Evolutionary conservation across 306 rosid genomes (phyloP).

Genomic region (Dalbergia cultrata): DNA sequence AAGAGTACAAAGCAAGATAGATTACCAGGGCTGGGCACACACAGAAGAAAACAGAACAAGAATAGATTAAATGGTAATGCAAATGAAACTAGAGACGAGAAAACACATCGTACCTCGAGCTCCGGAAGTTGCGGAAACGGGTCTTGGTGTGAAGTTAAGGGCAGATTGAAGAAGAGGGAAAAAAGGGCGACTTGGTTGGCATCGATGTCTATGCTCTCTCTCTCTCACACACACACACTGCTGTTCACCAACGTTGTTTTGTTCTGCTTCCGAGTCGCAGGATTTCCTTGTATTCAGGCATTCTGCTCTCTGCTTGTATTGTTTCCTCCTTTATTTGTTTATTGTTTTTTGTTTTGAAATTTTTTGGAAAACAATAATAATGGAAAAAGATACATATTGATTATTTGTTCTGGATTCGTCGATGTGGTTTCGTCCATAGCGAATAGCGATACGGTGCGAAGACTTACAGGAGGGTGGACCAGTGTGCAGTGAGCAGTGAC

Average conservation of each 20-base stretch:
- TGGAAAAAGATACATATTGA: background rate
- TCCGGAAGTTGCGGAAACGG: conserved; percentile 54
- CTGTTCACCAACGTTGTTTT: background rate
- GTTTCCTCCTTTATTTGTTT: conserved; percentile 16
- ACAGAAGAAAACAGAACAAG: conserved; percentile 23
- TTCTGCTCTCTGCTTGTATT: background rate
- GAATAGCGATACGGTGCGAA: conserved; percentile 42
- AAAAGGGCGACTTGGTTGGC: conserved; percentile 52
- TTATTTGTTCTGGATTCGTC: background rate
- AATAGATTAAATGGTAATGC: conserved; percentile 8
- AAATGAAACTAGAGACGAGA: conserved; percentile 41
- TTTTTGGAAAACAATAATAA: background rate
- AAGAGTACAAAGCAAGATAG: conserved; percentile 38
- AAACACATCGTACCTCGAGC: conserved; percentile 45
- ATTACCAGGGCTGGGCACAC: conserved; percentile 30
- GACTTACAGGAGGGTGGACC: conserved; percentile 52
- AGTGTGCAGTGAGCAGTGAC: background rate
- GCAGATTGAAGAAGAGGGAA: conserved; percentile 60
- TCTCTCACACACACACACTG: conserved; percentile 9
- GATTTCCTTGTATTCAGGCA: conserved; percentile 28
- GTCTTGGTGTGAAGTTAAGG: background rate
- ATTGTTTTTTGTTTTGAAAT: conserved; percentile 4
- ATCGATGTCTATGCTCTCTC: conserved; percentile 46
- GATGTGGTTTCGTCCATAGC: background rate
- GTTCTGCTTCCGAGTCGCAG: conserved; percentile 54